These are phyloP conservation scores for Niveomyces coronatus DNA, from an alignment of 2,329 filamentous ascomycete species.

Conservation along the genomic window DNA sequence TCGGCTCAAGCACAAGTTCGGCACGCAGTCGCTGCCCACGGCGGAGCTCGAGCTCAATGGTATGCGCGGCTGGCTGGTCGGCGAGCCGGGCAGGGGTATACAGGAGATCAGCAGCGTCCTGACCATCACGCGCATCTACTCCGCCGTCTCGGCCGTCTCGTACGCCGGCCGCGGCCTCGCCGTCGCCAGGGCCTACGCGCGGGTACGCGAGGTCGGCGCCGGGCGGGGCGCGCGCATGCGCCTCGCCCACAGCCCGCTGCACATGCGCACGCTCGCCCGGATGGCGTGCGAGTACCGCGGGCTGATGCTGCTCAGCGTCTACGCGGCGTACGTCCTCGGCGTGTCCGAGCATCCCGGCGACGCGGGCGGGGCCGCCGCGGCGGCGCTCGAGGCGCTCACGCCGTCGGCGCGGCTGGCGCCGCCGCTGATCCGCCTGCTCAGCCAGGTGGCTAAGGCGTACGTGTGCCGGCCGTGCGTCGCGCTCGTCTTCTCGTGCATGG, in stretches of 20 bases:
- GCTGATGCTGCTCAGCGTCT: slow-evolving; percentile 44
- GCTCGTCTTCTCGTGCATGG: slow-evolving; percentile 48
- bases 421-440: slow-evolving; percentile 45
- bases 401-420: slow-evolving; percentile 22
- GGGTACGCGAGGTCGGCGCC: slow-evolving; percentile 42
- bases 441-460: slow-evolving; percentile 50
- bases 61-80: slow-evolving; percentile 57
- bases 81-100: slow-evolving; percentile 54
- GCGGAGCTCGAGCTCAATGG: slow-evolving; percentile 57
- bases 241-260: slow-evolving; percentile 42
- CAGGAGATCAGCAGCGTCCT: slow-evolving; percentile 58
- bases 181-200: slow-evolving; percentile 47
- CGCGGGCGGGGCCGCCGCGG: slow-evolving; percentile 7
- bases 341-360: slow-evolving; percentile 34
- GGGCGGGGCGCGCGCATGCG: slow-evolving; percentile 32
- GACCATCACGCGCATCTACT: slow-evolving; percentile 54
- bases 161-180: slow-evolving; percentile 45
- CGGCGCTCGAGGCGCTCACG: slow-evolving; percentile 21
- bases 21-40: slow-evolving; percentile 59
- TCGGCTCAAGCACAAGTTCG: slow-evolving; percentile 62
- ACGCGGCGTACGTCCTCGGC: slow-evolving; percentile 44
- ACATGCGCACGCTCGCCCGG: slow-evolving; percentile 48
- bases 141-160: slow-evolving; percentile 40
- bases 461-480: slow-evolving; percentile 40
- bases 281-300: slow-evolving; percentile 46